Percentiles rank a stretch among this genome's conserved stretches.
These are phyloP conservation scores for Tylopilus vinaceipallidus DNA, from an alignment of 768 basidiomycete genomes.

Conservation along the genomic window DNA sequence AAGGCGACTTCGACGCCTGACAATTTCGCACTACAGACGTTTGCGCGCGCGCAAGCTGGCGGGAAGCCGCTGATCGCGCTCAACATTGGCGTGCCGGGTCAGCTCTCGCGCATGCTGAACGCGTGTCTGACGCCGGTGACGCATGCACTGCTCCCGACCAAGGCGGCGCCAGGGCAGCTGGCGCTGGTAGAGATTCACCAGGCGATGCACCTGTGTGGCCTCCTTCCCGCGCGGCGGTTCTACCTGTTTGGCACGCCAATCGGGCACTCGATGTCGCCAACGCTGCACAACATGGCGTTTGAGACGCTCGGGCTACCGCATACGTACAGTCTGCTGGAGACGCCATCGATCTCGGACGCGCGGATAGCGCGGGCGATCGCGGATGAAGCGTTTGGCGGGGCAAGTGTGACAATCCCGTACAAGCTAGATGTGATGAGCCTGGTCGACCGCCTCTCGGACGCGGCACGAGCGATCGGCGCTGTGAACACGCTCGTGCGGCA, in stretches of 20 bases:
- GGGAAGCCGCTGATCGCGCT: slow-evolving; percentile 94
- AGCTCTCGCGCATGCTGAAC: slow-evolving; percentile 88
- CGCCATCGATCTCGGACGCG: slow-evolving; percentile 56
- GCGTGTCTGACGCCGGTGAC: slow-evolving; percentile 85
- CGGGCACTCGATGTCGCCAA: slow-evolving; percentile 85
- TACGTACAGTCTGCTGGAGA: slow-evolving; percentile 77
- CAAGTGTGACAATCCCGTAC: slow-evolving; percentile 94
- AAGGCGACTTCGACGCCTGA: slow-evolving; percentile 74
- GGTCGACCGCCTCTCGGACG: too few species aligned
- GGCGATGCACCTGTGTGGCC: slow-evolving; percentile 77
- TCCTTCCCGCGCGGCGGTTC: slow-evolving; percentile 70
- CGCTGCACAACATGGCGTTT: slow-evolving; percentile 90
- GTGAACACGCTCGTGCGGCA: slow-evolving; percentile 83
- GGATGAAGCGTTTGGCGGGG: slow-evolving; percentile 83
- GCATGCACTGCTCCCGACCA: slow-evolving; percentile 79
- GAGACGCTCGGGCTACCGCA: slow-evolving; percentile 80
- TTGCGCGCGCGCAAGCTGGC: slow-evolving; percentile 53
- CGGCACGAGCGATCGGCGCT: slow-evolving; percentile 86
- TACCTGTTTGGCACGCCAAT: slow-evolving; percentile 92
- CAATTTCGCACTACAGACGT: slow-evolving; percentile 76
- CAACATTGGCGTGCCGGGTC: slow-evolving; percentile 89
- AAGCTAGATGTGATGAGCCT: slow-evolving; percentile 86
- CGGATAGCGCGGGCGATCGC: slow-evolving; percentile 46
- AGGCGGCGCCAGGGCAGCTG: slow-evolving; percentile 92
- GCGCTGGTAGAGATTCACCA: slow-evolving; percentile 84